Evolutionary conservation across 805 yeast genomes (phyloP).

Genomic region (Wickerhamiella spandovensis): DNA sequence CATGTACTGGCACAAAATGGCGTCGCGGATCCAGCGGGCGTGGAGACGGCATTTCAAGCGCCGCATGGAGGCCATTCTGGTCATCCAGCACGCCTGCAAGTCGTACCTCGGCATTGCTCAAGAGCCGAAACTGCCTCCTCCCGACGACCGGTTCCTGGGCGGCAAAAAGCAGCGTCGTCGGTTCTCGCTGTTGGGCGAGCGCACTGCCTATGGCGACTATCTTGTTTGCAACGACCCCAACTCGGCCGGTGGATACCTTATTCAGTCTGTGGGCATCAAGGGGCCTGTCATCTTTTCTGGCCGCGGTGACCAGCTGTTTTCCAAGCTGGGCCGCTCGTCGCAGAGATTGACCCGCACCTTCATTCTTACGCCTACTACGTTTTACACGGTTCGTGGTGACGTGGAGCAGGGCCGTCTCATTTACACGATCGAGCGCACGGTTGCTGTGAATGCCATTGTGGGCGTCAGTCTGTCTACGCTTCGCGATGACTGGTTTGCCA

Average conservation of each 20-base stretch:
- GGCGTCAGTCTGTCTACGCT: constrained; percentile 55
- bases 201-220: constrained; percentile 92
- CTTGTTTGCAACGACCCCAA: constrained; percentile 68
- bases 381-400: constrained; percentile 63
- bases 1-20: constrained; percentile 96
- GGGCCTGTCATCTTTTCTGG: constrained; percentile 66
- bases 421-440: constrained; percentile 48
- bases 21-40: constrained; percentile 92
- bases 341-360: constrained; percentile 61
- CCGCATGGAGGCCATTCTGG: constrained; percentile 76
- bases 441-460: constrained; percentile 46
- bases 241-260: constrained; percentile 62
- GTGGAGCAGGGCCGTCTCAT: constrained; percentile 48
- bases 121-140: constrained; percentile 44
- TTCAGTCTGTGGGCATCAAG: constrained; percentile 51
- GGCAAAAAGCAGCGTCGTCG: constrained; percentile 82
- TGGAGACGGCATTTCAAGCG: constrained; percentile 75
- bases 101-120: constrained; percentile 74
- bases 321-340: constrained; percentile 90
- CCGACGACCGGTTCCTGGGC: constrained; percentile 29
- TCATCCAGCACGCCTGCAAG: constrained; percentile 65
- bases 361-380: constrained; percentile 45
- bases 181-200: constrained; percentile 71
- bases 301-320: constrained; percentile 64
- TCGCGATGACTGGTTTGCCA: constrained; percentile 89